A percentile compares a stretch with the other conserved stretches of the same genome.
phyloP scores from a whole-genome alignment of 352 stramenopile genomes.

The Globisporangium paddicum region DNA sequence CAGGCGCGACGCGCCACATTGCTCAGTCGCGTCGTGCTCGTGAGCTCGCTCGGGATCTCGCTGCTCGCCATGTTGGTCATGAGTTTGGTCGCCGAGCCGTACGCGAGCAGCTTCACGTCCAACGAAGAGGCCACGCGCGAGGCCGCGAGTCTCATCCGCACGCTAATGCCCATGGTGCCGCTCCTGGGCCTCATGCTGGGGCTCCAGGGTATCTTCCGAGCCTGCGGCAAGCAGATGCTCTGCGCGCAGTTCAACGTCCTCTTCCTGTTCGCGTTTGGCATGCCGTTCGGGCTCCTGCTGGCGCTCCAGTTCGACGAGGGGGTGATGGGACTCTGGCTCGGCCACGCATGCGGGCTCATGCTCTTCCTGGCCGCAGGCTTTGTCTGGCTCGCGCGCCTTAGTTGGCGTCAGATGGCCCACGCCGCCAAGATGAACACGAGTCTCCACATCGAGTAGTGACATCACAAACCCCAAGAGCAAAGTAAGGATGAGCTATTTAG shows the following conservation, averaged over 20 bases:
- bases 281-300: slow-evolving; percentile 19
- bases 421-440: slow-evolving; percentile 13
- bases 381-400: slow-evolving; percentile 15
- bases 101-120: slow-evolving; percentile 15
- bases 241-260: slow-evolving; percentile 18
- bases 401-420: slow-evolving; percentile 10
- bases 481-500: neutral
- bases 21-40: slow-evolving; percentile 16
- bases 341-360: slow-evolving; percentile 12
- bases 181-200: slow-evolving; percentile 12
- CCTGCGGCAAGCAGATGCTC: slow-evolving; percentile 14
- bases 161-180: slow-evolving; percentile 7
- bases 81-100: slow-evolving; percentile 11
- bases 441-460: slow-evolving; percentile 3
- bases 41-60: slow-evolving; percentile 6
- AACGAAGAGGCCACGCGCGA: slow-evolving; percentile 5
- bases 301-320: slow-evolving; percentile 12
- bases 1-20: slow-evolving; percentile 21
- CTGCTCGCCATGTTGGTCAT: slow-evolving; percentile 18
- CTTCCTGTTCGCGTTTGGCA: slow-evolving; percentile 18
- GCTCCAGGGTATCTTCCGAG: slow-evolving; percentile 15
- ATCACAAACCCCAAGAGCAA: neutral
- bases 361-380: slow-evolving; percentile 13
- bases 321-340: slow-evolving; percentile 22
- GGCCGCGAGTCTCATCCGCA: neutral